A percentile compares a stretch with the other conserved stretches of the same genome.
These are phyloP conservation scores for Microbotryum saponariae DNA, from an alignment of 1,284 basidiomycete genomes.

Conservation along the genomic window DNA sequence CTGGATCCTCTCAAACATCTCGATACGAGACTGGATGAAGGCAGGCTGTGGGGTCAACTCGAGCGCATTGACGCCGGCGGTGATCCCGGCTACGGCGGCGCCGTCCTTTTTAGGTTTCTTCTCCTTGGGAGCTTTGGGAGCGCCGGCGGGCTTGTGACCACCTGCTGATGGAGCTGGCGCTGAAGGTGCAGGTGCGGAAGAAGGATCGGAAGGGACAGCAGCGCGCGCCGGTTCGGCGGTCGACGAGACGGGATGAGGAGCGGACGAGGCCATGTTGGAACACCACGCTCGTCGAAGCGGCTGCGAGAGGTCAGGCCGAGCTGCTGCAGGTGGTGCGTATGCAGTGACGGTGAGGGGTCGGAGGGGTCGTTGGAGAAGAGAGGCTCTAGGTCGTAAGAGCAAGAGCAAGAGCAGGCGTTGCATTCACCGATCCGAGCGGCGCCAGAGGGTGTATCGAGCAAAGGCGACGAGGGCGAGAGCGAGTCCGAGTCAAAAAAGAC, in stretches of 20 bases:
- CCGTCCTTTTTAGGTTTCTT: slow-evolving; percentile 41
- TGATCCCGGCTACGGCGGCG: slow-evolving; percentile 38
- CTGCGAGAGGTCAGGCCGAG: no score
- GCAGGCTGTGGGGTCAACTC: slow-evolving; percentile 75
- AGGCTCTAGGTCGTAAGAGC: no score
- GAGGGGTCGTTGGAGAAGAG: no score
- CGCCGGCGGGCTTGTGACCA: not conserved
- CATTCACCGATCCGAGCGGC: no score
- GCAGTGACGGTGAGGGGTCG: no score
- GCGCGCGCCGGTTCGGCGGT: slow-evolving; percentile 34
- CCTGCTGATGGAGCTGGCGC: not conserved
- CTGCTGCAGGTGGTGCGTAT: no score
- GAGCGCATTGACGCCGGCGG: slow-evolving; percentile 20
- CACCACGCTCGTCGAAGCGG: not conserved
- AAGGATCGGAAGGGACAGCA: not conserved
- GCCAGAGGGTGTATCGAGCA: no score
- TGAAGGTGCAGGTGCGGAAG: not conserved
- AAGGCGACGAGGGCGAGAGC: no score
- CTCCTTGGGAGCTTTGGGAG: slow-evolving; percentile 24
- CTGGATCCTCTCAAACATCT: slow-evolving; percentile 84
- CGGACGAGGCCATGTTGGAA: slow-evolving; percentile 33
- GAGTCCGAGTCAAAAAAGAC: no score
- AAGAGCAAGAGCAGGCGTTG: no score
- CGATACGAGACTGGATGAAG: slow-evolving; percentile 82
- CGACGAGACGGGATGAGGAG: slow-evolving; percentile 42